Evolutionary conservation across 225 moss, liverwort and hornwort species (phyloP).

Genomic region (Thuidium tamariscinum): DNA sequence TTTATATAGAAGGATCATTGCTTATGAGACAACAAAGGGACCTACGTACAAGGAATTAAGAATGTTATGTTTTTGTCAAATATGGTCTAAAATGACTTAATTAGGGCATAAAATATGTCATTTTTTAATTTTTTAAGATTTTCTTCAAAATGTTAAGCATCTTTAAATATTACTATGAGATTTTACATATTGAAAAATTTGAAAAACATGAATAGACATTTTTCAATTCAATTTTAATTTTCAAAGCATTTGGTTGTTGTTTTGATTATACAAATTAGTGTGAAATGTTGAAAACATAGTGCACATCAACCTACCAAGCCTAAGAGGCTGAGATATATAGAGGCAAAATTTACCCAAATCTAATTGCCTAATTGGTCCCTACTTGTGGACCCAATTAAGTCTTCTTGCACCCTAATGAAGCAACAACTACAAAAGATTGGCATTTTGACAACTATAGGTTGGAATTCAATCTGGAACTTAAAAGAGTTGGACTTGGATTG

Average conservation of each 20-base stretch:
- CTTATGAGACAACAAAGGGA: not conserved
- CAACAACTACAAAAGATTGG: not conserved
- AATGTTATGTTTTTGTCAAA: not conserved
- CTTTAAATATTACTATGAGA: too few species aligned
- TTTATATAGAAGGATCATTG: not conserved
- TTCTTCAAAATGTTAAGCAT: not conserved
- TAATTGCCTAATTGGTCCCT: not conserved
- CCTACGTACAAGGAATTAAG: fast-evolving
- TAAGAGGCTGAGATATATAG: not conserved
- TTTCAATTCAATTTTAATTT: not conserved
- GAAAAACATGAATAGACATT: not conserved
- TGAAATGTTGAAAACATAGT: not conserved
- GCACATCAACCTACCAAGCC: not conserved
- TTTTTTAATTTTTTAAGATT: fast-evolving
- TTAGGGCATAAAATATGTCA: not conserved
- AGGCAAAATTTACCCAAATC: fast-evolving
- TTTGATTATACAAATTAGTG: not conserved
- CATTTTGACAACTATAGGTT: not conserved
- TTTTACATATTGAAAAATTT: not conserved
- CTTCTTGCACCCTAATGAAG: not conserved
- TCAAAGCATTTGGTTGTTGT: not conserved
- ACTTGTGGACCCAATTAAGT: fast-evolving
- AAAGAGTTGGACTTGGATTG: not conserved
- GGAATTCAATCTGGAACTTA: not conserved
- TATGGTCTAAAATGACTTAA: not conserved